Evolutionary conservation across 805 yeast genomes (phyloP).

Genomic region (Ogataea kodamae): DNA sequence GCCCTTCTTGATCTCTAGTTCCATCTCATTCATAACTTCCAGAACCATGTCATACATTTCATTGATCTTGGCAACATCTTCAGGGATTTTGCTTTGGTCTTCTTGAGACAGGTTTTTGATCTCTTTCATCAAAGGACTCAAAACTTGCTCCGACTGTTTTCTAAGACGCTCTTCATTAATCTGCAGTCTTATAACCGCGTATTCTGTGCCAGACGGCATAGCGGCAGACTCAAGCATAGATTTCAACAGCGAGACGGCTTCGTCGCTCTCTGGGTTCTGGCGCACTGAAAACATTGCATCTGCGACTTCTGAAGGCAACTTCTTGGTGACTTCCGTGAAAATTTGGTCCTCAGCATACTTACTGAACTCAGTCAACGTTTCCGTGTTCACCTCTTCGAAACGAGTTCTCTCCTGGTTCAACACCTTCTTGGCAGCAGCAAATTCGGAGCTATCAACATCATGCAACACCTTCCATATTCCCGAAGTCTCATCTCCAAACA

Average conservation of each 20-base stretch:
- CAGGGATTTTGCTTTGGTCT: slow-evolving; percentile 23
- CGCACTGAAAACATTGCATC: neutral
- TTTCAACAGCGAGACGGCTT: neutral
- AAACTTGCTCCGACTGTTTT: slow-evolving; percentile 3
- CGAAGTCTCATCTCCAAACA: slow-evolving; percentile 20
- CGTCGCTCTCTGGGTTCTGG: neutral
- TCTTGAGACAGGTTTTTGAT: slow-evolving; percentile 17
- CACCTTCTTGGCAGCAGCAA: slow-evolving; percentile 19
- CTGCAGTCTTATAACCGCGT: slow-evolving; percentile 5
- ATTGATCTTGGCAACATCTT: slow-evolving; percentile 25
- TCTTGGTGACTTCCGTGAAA: neutral
- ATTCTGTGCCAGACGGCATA: neutral
- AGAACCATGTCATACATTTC: slow-evolving; percentile 30
- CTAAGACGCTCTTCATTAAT: slow-evolving; percentile 4
- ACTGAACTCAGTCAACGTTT: slow-evolving; percentile 1
- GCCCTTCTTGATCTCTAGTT: slow-evolving; percentile 26
- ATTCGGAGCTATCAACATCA: slow-evolving; percentile 20
- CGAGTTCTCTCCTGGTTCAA: slow-evolving; percentile 4
- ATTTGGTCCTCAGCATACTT: slow-evolving; percentile 1
- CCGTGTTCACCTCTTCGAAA: slow-evolving; percentile 2
- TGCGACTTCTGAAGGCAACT: slow-evolving; percentile 1
- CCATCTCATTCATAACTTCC: slow-evolving; percentile 29
- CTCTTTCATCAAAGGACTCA: slow-evolving; percentile 10
- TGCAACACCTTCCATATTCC: slow-evolving; percentile 23
- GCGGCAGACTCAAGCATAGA: slow-evolving; percentile 1